Conservation (phyloP, 805 yeast species). For the Deakozyma indianensis region DNA sequence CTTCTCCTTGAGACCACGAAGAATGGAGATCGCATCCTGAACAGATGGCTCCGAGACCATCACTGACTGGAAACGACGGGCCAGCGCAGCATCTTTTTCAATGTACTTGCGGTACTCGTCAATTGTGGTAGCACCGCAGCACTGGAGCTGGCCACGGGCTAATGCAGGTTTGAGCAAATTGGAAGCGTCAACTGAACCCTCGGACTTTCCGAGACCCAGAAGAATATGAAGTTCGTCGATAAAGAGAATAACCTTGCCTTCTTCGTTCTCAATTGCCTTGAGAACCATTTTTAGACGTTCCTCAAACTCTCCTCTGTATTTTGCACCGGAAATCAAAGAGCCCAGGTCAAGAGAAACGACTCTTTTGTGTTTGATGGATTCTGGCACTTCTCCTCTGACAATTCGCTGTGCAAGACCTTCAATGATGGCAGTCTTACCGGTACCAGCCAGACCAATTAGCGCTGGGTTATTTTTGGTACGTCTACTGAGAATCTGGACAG, state of each 20-base stretch:
- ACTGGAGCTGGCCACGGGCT: constrained; percentile 91
- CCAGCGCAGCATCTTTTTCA: constrained; percentile 97
- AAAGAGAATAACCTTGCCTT: constrained; percentile 65
- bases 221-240: constrained; percentile 85
- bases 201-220: constrained; percentile 82
- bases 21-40: constrained; percentile 77
- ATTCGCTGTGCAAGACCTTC: constrained; percentile 95
- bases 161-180: constrained; percentile 90
- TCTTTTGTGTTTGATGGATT: constrained; percentile 74
- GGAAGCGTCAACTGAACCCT: constrained; percentile 93
- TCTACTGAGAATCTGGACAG: constrained; percentile 82
- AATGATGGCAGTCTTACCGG: constrained; percentile 94
- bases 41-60: constrained; percentile 77
- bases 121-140: constrained; percentile 96
- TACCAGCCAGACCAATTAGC: constrained; percentile 91
- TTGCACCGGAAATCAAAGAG: constrained; percentile 84
- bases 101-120: constrained; percentile 86
- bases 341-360: constrained; percentile 80
- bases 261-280: constrained; percentile 67
- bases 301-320: constrained; percentile 92
- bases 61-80: constrained; percentile 87
- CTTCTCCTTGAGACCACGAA: constrained; percentile 85
- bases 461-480: constrained; percentile 95
- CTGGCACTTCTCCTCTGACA: constrained; percentile 86
- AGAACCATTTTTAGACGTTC: constrained; percentile 70